Conservation (phyloP, 768 basidiomycete genomes). For the Nidula microcarpa region DNA sequence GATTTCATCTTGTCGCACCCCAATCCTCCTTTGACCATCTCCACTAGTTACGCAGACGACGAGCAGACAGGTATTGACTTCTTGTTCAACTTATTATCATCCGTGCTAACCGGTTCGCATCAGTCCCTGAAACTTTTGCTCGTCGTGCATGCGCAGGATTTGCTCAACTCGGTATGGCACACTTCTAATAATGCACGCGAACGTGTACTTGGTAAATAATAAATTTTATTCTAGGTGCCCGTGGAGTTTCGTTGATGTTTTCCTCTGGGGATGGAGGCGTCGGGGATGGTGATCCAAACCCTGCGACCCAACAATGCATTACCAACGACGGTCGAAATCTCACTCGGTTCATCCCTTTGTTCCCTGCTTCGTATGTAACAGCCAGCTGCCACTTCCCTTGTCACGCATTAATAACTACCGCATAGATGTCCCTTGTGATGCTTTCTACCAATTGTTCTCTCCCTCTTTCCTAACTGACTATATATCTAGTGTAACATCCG, state of each 20-base stretch:
- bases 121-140: constrained; percentile 48
- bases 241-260: constrained; percentile 69
- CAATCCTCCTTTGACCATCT: constrained; percentile 47
- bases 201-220: not conserved
- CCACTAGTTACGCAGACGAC: constrained; percentile 58
- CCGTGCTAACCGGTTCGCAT: not conserved
- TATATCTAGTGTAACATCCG: constrained; percentile 59
- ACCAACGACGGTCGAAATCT: constrained; percentile 58
- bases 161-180: constrained; percentile 45
- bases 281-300: constrained; percentile 56
- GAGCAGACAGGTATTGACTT: constrained; percentile 50
- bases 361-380: constrained; percentile 54
- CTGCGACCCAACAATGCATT: constrained; percentile 48
- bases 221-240: constrained; percentile 37
- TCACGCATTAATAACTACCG: constrained; percentile 2
- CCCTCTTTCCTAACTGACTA: not conserved
- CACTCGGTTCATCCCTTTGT: constrained; percentile 52
- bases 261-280: constrained; percentile 72
- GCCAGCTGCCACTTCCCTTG: too few species aligned
- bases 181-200: not conserved
- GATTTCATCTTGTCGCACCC: constrained; percentile 38
- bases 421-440: constrained; percentile 47
- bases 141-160: constrained; percentile 44
- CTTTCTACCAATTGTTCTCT: not conserved
- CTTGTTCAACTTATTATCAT: not conserved